phyloP scores from a whole-genome alignment of 768 basidiomycete species.

The Suillus fuscotomentosus region DNA sequence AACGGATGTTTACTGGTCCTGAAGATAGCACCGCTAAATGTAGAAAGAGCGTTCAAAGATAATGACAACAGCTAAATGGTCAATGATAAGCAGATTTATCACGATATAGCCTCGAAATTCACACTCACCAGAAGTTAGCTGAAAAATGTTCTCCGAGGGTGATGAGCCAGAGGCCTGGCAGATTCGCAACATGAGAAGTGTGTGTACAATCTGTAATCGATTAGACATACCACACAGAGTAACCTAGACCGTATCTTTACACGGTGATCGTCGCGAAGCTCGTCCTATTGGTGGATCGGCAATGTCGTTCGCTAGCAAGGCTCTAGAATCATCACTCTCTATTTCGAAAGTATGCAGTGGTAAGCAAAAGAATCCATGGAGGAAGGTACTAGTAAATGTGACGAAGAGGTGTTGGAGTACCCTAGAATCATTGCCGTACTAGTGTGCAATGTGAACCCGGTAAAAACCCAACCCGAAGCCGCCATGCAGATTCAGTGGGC shows the following conservation, averaged over 20 bases:
- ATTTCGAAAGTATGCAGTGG: not conserved
- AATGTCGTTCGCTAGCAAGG: not conserved
- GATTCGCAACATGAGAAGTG: not conserved
- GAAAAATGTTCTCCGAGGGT: not conserved
- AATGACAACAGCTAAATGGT: too few species aligned
- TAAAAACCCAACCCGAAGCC: too few species aligned
- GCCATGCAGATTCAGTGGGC: too few species aligned
- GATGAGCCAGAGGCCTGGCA: not conserved
- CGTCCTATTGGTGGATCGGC: not conserved
- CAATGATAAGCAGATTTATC: not conserved
- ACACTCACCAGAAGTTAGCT: not conserved
- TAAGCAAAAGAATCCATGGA: not conserved
- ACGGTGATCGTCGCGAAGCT: not conserved
- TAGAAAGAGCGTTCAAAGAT: too few species aligned
- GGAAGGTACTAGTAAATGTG: too few species aligned
- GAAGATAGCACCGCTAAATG: too few species aligned
- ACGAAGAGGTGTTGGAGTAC: not conserved
- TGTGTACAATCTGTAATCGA: not conserved
- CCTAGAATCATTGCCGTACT: too few species aligned
- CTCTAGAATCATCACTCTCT: not conserved
- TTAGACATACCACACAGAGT: not conserved
- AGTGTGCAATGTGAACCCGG: not conserved
- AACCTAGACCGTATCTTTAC: not conserved
- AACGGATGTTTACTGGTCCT: too few species aligned
- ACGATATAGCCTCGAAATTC: not conserved